Evolutionary conservation across 75 land plant species (phyloP).

Genomic region (Larix kaempferi): DNA sequence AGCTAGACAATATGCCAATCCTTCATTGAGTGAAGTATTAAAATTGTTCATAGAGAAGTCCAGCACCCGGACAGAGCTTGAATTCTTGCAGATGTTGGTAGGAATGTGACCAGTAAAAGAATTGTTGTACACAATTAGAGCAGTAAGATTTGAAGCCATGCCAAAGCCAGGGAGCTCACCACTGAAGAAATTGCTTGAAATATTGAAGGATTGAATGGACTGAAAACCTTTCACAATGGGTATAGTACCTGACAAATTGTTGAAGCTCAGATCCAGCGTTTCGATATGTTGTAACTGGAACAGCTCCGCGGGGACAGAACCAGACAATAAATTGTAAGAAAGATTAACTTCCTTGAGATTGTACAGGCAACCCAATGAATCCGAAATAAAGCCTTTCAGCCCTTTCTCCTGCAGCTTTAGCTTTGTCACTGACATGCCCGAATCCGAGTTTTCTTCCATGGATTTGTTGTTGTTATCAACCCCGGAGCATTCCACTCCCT

Average conservation of each 20-base stretch:
- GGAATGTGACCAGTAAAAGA: constrained; percentile 18
- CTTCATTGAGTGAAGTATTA: constrained; percentile 1
- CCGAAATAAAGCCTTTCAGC: constrained; percentile 25
- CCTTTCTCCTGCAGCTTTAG: constrained; percentile 14
- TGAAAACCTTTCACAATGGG: constrained; percentile 8
- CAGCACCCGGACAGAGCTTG: constrained; percentile 4
- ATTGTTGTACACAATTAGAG: constrained; percentile 17
- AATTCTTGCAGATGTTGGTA: constrained; percentile 11
- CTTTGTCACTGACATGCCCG: constrained; percentile 3
- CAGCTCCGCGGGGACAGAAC: constrained; percentile 16
- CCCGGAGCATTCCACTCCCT: constrained; percentile 18
- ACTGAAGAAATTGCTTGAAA: constrained; percentile 26
- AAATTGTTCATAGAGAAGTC: constrained; percentile 18
- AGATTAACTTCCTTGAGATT: constrained; percentile 36
- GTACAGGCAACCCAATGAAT: constrained; percentile 17
- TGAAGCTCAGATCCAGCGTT: constrained; percentile 35
- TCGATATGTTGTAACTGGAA: constrained; percentile 21
- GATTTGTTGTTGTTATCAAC: not conserved
- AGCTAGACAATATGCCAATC: constrained; percentile 5
- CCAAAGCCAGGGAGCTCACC: constrained; percentile 13
- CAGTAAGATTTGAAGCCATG: not conserved
- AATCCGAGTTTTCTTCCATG: not conserved
- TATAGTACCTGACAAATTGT: constrained; percentile 27
- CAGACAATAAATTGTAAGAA: constrained; percentile 28
- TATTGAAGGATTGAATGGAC: constrained; percentile 18